phyloP scores from a whole-genome alignment of 139 green algal species.

The Volvox africanus region DNA sequence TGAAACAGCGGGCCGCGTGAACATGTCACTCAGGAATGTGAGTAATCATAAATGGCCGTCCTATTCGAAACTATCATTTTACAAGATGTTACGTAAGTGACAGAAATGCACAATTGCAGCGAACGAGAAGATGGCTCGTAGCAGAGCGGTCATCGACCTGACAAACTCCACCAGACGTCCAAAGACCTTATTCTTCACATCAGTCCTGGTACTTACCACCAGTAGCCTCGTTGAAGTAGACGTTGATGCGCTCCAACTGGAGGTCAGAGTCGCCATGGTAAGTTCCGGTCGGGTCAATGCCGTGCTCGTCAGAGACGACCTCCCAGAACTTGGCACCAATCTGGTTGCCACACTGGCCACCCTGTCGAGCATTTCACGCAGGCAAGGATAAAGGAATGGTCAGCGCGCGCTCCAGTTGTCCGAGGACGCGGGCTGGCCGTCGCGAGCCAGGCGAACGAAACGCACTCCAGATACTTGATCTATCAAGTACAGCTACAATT shows the following conservation, averaged over 20 bases:
- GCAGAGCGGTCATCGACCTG: too few species aligned
- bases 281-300: conserved; percentile 87
- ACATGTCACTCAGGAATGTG: not conserved
- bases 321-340: conserved; percentile 98
- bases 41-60: not conserved
- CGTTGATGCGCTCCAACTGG: conserved; percentile 97
- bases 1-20: not conserved
- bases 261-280: conserved; percentile 93
- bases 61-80: not conserved
- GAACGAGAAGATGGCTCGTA: not conserved
- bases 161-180: too few species aligned
- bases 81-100: not conserved
- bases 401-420: not conserved
- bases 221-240: conserved; percentile 89
- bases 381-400: not conserved
- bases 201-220: conserved; percentile 48
- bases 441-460: not conserved
- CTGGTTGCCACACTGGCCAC: conserved; percentile 98
- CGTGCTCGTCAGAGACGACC: conserved; percentile 89
- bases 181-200: too few species aligned
- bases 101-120: not conserved
- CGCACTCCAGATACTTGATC: not conserved
- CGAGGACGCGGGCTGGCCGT: not conserved
- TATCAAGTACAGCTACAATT: not conserved
- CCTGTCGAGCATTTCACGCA: conserved; percentile 58